Percentiles rank a stretch among this genome's conserved stretches.
Conservation (phyloP, 2,329 filamentous ascomycete genomes). For the Fusarium hainanense region DNA sequence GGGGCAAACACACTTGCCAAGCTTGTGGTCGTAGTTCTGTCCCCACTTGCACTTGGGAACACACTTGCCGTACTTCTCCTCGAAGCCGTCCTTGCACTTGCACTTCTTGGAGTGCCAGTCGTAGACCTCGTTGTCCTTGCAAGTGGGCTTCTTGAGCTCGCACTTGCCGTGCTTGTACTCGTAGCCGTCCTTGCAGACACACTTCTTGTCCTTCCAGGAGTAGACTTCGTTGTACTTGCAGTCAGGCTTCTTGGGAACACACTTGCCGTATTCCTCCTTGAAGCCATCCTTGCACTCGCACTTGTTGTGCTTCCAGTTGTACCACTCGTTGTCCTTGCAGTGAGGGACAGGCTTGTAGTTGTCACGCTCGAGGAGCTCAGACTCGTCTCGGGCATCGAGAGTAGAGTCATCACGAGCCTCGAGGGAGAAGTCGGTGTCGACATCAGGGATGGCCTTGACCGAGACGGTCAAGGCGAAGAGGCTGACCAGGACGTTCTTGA, state of each 20-base stretch:
- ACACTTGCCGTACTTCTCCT: conserved; percentile 31
- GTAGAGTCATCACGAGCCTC: conserved; percentile 29
- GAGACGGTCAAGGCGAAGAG: conserved; percentile 32
- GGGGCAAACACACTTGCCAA: conserved; percentile 24
- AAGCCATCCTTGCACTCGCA: conserved; percentile 24
- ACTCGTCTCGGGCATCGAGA: conserved; percentile 32
- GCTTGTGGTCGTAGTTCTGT: conserved; percentile 9
- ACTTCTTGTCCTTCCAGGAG: conserved; percentile 8
- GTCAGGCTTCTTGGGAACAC: conserved; percentile 2
- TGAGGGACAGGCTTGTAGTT: conserved; percentile 14
- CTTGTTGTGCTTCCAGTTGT: conserved; percentile 11
- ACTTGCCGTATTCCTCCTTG: conserved; percentile 28
- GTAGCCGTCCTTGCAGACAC: conserved; percentile 20
- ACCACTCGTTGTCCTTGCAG: background rate
- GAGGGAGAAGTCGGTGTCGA: conserved; percentile 30
- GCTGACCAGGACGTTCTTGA: conserved; percentile 38
- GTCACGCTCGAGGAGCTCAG: conserved; percentile 16
- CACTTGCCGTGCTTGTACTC: conserved; percentile 28
- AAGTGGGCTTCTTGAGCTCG: conserved; percentile 6
- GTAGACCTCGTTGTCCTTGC: conserved; percentile 13
- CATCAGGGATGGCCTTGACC: conserved; percentile 37
- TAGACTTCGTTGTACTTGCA: conserved; percentile 17
- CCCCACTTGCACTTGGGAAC: conserved; percentile 13
- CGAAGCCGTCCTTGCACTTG: conserved; percentile 19
- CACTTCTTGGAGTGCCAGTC: conserved; percentile 17